phyloP scores from a whole-genome alignment of 352 stramenopile genomes.

The Aphanomyces cochlioides region DNA sequence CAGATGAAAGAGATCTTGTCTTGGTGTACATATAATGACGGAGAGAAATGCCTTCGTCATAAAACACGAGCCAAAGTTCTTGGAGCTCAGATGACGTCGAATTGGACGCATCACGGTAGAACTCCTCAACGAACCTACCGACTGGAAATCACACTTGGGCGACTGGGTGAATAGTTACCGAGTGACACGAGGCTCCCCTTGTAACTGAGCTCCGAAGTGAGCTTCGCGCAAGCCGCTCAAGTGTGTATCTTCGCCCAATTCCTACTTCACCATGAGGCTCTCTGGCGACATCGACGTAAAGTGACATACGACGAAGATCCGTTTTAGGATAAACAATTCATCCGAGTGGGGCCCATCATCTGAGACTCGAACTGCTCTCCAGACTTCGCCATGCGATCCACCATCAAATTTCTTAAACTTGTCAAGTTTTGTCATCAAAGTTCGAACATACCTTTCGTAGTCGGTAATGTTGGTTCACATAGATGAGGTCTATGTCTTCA shows the following conservation, averaged over 20 bases:
- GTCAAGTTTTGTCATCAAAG: not conserved
- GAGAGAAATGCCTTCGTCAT: constrained; percentile 84
- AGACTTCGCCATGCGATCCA: constrained; percentile 81
- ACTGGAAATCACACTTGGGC: constrained; percentile 12
- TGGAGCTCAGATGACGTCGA: constrained; percentile 12
- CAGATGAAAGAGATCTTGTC: constrained; percentile 40
- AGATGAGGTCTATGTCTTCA: constrained; percentile 49
- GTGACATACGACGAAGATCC: constrained; percentile 54
- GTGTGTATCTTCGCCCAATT: constrained; percentile 56
- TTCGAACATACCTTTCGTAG: constrained; percentile 41
- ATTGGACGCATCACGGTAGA: constrained; percentile 49
- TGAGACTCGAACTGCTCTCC: constrained; percentile 41
- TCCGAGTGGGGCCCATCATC: constrained; percentile 28
- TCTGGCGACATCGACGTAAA: constrained; percentile 7
- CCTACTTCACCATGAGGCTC: constrained; percentile 30
- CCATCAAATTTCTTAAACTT: constrained; percentile 65
- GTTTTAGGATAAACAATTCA: constrained; percentile 80
- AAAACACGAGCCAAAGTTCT: constrained; percentile 89
- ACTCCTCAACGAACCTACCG: constrained; percentile 73
- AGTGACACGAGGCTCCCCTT: constrained; percentile 55
- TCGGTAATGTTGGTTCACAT: constrained; percentile 70
- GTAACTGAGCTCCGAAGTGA: constrained; percentile 64
- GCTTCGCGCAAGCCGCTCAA: constrained; percentile 79
- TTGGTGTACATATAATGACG: constrained; percentile 84
- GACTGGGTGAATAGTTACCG: constrained; percentile 28